A percentile compares a stretch with the other conserved stretches of the same genome.
These are phyloP conservation scores for Suhomyces sp. DNA, from an alignment of 805 yeast genomes.

Conservation along the genomic window DNA sequence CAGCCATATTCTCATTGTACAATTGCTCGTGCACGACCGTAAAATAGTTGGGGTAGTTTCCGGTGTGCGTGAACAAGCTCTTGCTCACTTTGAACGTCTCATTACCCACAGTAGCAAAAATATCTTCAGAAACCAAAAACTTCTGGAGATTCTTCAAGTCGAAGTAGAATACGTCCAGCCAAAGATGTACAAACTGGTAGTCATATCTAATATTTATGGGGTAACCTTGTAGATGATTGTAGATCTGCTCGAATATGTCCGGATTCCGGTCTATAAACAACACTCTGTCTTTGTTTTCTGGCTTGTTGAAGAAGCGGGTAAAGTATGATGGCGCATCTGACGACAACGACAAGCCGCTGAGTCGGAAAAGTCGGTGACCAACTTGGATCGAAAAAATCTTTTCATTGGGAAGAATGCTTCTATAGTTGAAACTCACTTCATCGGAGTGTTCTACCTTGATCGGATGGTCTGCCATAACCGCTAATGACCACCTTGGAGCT, in stretches of 20 bases:
- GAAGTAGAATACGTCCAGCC: conserved; percentile 72
- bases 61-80: conserved; percentile 51
- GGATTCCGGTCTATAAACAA: conserved; percentile 76
- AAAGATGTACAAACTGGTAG: conserved; percentile 57
- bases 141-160: conserved; percentile 55
- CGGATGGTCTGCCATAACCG: conserved; percentile 5
- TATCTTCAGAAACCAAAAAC: conserved; percentile 50
- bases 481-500: too few relatives aligned
- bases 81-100: conserved; percentile 57
- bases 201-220: conserved; percentile 58
- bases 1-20: conserved; percentile 42
- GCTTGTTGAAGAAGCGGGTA: conserved; percentile 59
- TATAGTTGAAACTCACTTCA: conserved; percentile 45
- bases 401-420: conserved; percentile 61
- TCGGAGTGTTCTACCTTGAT: conserved; percentile 5
- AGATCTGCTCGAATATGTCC: conserved; percentile 60
- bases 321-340: conserved; percentile 89
- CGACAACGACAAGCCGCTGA: conserved; percentile 81
- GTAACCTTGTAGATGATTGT: conserved; percentile 79
- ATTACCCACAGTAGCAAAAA: conserved; percentile 59
- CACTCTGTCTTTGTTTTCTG: conserved; percentile 37
- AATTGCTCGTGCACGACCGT: conserved; percentile 56
- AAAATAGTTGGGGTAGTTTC: conserved; percentile 78
- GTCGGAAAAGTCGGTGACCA: conserved; percentile 58
- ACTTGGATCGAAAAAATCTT: conserved; percentile 68